Evolutionary conservation across 2,329 filamentous ascomycete genomes (phyloP).

Genomic region (Cucurbitaria berberidis): DNA sequence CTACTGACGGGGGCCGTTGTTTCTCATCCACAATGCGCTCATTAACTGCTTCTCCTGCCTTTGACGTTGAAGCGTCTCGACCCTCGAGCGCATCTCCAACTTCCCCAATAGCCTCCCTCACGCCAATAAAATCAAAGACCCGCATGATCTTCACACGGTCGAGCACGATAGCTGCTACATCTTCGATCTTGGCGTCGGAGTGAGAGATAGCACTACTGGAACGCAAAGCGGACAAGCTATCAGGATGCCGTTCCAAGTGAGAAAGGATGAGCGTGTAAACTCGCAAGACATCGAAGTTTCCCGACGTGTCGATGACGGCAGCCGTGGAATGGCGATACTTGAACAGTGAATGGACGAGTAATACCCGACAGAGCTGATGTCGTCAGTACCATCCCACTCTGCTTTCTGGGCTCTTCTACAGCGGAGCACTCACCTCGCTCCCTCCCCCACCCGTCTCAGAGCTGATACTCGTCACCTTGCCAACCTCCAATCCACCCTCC

Average conservation of each 20-base stretch:
- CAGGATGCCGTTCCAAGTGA: slow-evolving; percentile 19
- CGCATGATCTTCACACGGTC: slow-evolving; percentile 57
- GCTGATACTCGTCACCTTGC: slow-evolving; percentile 45
- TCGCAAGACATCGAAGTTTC: slow-evolving; percentile 53
- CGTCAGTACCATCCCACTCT: not conserved
- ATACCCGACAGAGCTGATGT: slow-evolving; percentile 26
- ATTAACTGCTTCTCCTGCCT: slow-evolving; percentile 27
- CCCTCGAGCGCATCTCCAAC: slow-evolving; percentile 47
- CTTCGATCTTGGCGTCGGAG: slow-evolving; percentile 15
- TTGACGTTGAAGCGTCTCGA: not conserved
- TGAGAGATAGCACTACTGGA: not conserved
- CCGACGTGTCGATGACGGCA: slow-evolving; percentile 55
- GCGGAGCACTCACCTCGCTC: slow-evolving; percentile 26
- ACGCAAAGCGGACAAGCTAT: not conserved
- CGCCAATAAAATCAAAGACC: slow-evolving; percentile 57
- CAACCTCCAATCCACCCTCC: slow-evolving; percentile 47
- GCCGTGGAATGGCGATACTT: slow-evolving; percentile 30
- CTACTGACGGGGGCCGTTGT: not conserved
- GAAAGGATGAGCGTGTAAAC: slow-evolving; percentile 44
- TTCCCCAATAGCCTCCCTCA: slow-evolving; percentile 55
- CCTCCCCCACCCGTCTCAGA: slow-evolving; percentile 34
- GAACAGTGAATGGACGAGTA: slow-evolving; percentile 51
- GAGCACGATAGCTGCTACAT: slow-evolving; percentile 47
- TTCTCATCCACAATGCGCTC: slow-evolving; percentile 16
- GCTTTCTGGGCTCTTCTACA: not conserved